Percentiles rank a stretch among this genome's conserved stretches.
Conservation (phyloP, 148 eudicot species). For the Fagopyrum esculentum region DNA sequence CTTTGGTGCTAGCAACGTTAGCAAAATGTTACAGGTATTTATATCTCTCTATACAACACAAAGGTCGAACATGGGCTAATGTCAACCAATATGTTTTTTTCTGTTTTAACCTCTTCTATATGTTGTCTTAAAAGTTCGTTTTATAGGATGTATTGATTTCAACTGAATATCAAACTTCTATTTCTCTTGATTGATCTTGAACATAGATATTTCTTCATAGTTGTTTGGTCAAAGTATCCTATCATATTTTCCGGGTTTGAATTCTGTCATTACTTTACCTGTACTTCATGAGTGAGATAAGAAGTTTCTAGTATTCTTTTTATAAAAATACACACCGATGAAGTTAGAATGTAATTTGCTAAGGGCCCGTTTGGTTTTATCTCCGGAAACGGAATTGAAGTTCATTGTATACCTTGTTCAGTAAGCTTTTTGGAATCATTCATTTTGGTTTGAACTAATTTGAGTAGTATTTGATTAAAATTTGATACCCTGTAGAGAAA, state of each 20-base stretch:
- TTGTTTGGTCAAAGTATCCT: neutral
- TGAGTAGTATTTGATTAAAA: no score
- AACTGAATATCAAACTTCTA: neutral
- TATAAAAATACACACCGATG: neutral
- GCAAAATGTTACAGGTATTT: constrained; percentile 88
- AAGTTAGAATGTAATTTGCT: no score
- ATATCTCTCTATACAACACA: neutral
- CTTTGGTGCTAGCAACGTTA: constrained; percentile 87
- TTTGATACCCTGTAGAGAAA: no score
- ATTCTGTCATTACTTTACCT: neutral
- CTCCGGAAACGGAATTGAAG: no score
- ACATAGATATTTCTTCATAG: neutral
- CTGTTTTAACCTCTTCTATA: neutral
- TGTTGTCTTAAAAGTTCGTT: neutral
- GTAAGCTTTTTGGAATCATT: no score
- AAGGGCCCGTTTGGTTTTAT: no score
- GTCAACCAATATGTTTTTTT: neutral
- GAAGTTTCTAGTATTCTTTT: neutral
- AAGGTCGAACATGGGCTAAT: neutral
- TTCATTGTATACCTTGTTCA: no score
- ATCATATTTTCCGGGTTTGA: neutral
- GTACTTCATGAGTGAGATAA: constrained; percentile 5
- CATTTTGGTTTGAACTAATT: no score
- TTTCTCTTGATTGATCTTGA: neutral
- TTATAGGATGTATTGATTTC: neutral